Conservation (phyloP, 176 grass and related monocot species). For the bread wheat (Triticum aestivum) region IWGSC_CS_RefSeq_v2.1 NC_057794.1:93677157-93677656, state of each 20-base stretch:
- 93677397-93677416: slow-evolving; percentile 53
- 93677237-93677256: slow-evolving; percentile 73
- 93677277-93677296: slow-evolving; percentile 61
- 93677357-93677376: not conserved
- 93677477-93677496: not conserved
- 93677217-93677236: slow-evolving; percentile 79
- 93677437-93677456: slow-evolving; percentile 36
- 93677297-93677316: slow-evolving; percentile 26
- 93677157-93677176: slow-evolving; percentile 63
- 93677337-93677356: slow-evolving; percentile 7
- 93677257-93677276: slow-evolving; percentile 70
- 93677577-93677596: slow-evolving; percentile 15
- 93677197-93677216: slow-evolving; percentile 60
- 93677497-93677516: not conserved
- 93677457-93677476: slow-evolving; percentile 49
- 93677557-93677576: slow-evolving; percentile 33
- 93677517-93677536: not conserved
- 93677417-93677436: slow-evolving; percentile 70
- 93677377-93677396: slow-evolving; percentile 43
- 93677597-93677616: slow-evolving; percentile 29
- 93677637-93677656: slow-evolving; percentile 27
- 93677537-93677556: slow-evolving; percentile 15
- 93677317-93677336: not conserved
- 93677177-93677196: slow-evolving; percentile 72
- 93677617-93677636: slow-evolving; percentile 28